phyloP scores from a whole-genome alignment of 768 basidiomycete species.

The Kwoniella botswanensis region DNA sequence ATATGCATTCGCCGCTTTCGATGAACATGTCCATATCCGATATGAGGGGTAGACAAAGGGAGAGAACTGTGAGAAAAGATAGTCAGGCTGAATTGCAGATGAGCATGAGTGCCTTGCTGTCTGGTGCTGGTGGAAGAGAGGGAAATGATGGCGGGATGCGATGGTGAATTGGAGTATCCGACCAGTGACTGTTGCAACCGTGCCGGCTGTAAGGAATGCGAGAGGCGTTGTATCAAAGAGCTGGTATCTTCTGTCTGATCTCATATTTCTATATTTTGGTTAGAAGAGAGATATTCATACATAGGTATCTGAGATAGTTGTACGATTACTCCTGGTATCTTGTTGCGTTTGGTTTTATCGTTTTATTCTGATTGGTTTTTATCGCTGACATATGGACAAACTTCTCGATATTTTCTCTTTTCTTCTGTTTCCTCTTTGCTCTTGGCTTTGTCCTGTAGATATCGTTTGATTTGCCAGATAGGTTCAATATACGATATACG shows the following conservation, averaged over 20 bases:
- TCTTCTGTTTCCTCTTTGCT: neutral
- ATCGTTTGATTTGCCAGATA: neutral
- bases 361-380: neutral
- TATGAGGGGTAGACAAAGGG: slow-evolving; percentile 24
- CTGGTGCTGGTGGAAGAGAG: slow-evolving; percentile 17
- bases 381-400: neutral
- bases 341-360: neutral
- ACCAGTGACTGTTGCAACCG: neutral
- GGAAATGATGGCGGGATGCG: slow-evolving; percentile 41
- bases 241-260: neutral
- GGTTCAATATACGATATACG: slow-evolving; percentile 1
- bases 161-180: slow-evolving; percentile 27
- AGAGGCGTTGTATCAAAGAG: neutral
- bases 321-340: neutral
- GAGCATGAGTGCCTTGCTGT: slow-evolving; percentile 37
- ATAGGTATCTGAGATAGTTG: neutral
- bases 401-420: neutral
- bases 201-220: neutral
- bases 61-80: slow-evolving; percentile 26
- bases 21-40: slow-evolving; percentile 20
- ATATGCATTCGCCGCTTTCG: slow-evolving; percentile 13
- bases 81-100: slow-evolving; percentile 34
- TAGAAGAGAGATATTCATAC: too few species aligned
- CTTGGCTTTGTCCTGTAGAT: neutral
- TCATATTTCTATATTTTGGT: neutral